Percentiles rank a stretch among this genome's conserved stretches.
Conservation (phyloP, 208 protist species). For the Trypanosoma melophagium region DNA sequence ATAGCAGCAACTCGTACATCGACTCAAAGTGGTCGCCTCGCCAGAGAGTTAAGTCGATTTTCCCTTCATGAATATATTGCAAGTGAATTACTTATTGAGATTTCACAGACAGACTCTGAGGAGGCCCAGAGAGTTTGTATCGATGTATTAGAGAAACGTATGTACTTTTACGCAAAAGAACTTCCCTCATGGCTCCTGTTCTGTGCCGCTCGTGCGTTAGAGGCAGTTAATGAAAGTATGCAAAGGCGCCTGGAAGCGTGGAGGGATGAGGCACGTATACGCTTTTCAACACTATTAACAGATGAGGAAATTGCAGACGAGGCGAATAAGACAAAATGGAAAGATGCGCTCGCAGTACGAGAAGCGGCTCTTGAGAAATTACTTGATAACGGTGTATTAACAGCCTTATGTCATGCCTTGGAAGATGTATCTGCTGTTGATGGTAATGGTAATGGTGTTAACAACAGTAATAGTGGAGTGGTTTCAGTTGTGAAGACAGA, state of each 20-base stretch:
- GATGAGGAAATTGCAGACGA: neutral
- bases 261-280: constrained; percentile 40
- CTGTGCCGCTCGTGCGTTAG: constrained; percentile 32
- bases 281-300: constrained; percentile 21
- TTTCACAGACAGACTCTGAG: constrained; percentile 36
- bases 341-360: constrained; percentile 26
- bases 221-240: constrained; percentile 4
- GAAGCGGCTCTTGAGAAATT: constrained; percentile 21
- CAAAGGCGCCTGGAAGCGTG: constrained; percentile 40
- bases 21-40: constrained; percentile 74
- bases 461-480: neutral
- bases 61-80: constrained; percentile 86
- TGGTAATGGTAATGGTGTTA: neutral
- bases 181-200: constrained; percentile 65
- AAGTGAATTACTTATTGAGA: constrained; percentile 59
- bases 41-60: constrained; percentile 77
- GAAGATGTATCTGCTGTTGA: neutral
- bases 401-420: constrained; percentile 8
- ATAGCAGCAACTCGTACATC: constrained; percentile 54
- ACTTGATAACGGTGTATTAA: constrained; percentile 8
- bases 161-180: constrained; percentile 88
- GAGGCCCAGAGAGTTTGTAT: constrained; percentile 51
- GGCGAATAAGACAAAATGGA: constrained; percentile 19
- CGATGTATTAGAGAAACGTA: constrained; percentile 63
- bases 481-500: constrained; percentile 7